A percentile compares a stretch with the other conserved stretches of the same genome.
These are phyloP conservation scores for Bromus sterilis DNA, from an alignment of 176 grass and related monocot genomes.

Conservation along the genomic window DNA sequence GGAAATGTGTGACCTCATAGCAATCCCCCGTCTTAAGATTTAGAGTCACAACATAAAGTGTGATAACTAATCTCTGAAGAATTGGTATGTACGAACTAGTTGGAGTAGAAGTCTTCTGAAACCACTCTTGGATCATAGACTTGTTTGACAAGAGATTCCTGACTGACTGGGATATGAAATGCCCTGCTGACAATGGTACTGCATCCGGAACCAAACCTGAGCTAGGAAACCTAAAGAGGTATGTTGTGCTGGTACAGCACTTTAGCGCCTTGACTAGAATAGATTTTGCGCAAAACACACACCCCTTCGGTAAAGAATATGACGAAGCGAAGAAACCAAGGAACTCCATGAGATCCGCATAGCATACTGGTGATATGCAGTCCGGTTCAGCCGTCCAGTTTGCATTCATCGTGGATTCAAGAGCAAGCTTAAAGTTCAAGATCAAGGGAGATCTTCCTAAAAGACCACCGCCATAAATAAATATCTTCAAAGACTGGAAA, in stretches of 20 bases:
- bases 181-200: background rate
- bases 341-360: constrained; percentile 46
- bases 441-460: constrained; percentile 13
- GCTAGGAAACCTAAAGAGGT: background rate
- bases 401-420: constrained; percentile 22
- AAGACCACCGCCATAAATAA: constrained; percentile 20
- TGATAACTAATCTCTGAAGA: constrained; percentile 37
- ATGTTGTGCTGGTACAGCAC: constrained; percentile 27
- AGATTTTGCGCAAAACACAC: constrained; percentile 40
- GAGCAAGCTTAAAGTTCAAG: constrained; percentile 26
- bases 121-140: constrained; percentile 8
- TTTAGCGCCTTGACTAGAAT: constrained; percentile 42
- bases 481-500: constrained; percentile 23
- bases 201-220: background rate
- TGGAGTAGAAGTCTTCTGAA: background rate
- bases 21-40: background rate
- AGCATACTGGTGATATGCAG: constrained; percentile 47
- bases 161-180: constrained; percentile 8
- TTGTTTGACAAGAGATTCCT: constrained; percentile 6
- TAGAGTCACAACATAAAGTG: constrained; percentile 32
- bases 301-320: background rate
- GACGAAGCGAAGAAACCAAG: constrained; percentile 48
- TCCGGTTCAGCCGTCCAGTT: constrained; percentile 18
- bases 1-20: constrained; percentile 27
- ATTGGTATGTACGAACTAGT: background rate